phyloP scores from a whole-genome alignment of 768 basidiomycete genomes.

The Sarcodon sp. region DNA sequence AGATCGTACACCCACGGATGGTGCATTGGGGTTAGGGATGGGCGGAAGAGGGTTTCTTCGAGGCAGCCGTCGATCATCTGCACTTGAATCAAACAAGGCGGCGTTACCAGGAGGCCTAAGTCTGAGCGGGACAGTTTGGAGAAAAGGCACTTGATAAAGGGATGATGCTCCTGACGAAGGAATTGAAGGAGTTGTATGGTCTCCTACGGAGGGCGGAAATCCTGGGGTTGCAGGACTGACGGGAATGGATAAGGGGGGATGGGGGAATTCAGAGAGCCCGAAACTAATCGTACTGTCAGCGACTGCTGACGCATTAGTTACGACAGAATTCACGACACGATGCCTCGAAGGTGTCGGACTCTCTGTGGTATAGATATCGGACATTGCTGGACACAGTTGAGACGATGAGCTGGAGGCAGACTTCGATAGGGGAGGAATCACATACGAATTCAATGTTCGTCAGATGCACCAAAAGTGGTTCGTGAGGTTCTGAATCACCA shows the following conservation, averaged over 20 bases:
- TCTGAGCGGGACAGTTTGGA: background rate
- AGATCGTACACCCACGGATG: background rate
- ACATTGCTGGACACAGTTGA: background rate
- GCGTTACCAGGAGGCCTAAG: background rate
- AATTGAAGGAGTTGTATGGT: constrained; percentile 3
- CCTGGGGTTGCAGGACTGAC: constrained; percentile 17
- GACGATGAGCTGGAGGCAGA: background rate
- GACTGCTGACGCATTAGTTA: constrained; percentile 42
- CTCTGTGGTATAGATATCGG: background rate
- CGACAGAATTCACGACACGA: constrained; percentile 25
- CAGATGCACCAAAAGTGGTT: background rate
- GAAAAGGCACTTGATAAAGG: background rate
- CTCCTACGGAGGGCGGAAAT: constrained; percentile 11
- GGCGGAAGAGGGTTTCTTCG: constrained; percentile 2
- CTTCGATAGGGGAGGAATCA: background rate
- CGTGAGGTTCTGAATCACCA: background rate
- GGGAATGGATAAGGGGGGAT: constrained; percentile 27
- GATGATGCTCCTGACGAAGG: background rate
- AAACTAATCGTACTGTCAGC: constrained; percentile 45
- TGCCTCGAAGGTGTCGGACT: constrained; percentile 14
- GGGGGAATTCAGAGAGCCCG: constrained; percentile 37
- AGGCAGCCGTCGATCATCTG: background rate
- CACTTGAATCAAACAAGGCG: background rate
- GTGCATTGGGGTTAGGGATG: background rate
- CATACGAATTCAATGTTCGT: background rate